Evolutionary conservation across 805 yeast genomes (phyloP).

Genomic region (Spathaspora boniae): DNA sequence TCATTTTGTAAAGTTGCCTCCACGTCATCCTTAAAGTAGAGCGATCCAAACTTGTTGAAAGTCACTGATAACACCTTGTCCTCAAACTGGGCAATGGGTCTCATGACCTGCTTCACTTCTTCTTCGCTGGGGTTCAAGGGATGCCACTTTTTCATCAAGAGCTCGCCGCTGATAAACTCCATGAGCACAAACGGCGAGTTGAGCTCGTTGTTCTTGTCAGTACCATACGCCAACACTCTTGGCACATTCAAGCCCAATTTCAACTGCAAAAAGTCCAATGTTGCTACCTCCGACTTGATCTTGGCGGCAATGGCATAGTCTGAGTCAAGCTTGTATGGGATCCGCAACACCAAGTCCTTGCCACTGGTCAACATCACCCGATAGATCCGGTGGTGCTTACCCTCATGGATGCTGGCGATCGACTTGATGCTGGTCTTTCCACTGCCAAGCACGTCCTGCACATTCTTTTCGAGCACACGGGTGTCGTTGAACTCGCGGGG

Average conservation of each 20-base stretch:
- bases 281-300: conserved; percentile 88
- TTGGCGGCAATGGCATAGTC: conserved; percentile 63
- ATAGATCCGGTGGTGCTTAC: conserved; percentile 88
- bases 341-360: conserved; percentile 67
- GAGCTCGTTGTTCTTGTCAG: conserved; percentile 57
- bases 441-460: conserved; percentile 43
- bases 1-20: conserved; percentile 37
- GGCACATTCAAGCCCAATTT: conserved; percentile 73
- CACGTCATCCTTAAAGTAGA: conserved; percentile 75
- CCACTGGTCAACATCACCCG: conserved; percentile 61
- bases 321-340: conserved; percentile 78
- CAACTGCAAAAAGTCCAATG: conserved; percentile 72
- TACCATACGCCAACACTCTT: conserved; percentile 64
- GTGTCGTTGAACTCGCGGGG: conserved; percentile 25
- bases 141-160: conserved; percentile 87
- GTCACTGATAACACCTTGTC: conserved; percentile 49
- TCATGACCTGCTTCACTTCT: conserved; percentile 57
- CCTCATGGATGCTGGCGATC: conserved; percentile 85
- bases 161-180: conserved; percentile 76
- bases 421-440: conserved; percentile 54
- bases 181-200: conserved; percentile 74
- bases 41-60: conserved; percentile 75
- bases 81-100: conserved; percentile 70
- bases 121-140: conserved; percentile 60
- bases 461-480: conserved; percentile 47